Evolutionary conservation across 768 basidiomycete genomes (phyloP).

Genomic region (Mycena filopes): DNA sequence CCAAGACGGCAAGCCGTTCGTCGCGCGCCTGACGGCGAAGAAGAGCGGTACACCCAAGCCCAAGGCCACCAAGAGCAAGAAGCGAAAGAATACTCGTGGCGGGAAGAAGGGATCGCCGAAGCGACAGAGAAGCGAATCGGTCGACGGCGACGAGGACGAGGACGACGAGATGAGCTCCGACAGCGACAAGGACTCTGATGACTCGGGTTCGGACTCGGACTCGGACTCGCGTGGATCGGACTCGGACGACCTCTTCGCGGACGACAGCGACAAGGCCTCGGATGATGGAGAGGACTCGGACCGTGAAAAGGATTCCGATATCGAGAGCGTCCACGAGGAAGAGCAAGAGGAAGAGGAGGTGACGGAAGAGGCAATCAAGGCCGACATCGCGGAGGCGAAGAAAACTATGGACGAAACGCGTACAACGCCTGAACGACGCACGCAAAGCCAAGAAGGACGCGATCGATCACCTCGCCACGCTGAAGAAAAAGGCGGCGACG

Average conservation of each 20-base stretch:
- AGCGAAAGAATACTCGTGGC: slow-evolving; percentile 58
- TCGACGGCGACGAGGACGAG: slow-evolving; percentile 36
- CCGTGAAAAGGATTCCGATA: slow-evolving; percentile 17
- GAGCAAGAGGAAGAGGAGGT: slow-evolving; percentile 54
- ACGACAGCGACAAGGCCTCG: slow-evolving; percentile 33
- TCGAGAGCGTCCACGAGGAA: slow-evolving; percentile 40
- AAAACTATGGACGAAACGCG: slow-evolving; percentile 52
- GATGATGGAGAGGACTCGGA: slow-evolving; percentile 39
- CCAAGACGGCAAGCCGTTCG: slow-evolving; percentile 55
- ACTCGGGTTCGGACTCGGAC: slow-evolving; percentile 26
- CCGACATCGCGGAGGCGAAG: slow-evolving; percentile 56
- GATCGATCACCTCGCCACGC: slow-evolving; percentile 43
- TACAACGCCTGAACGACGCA: slow-evolving; percentile 47
- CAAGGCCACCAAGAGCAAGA: slow-evolving; percentile 47
- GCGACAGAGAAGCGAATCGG: slow-evolving; percentile 45
- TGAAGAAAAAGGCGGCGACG: slow-evolving; percentile 54
- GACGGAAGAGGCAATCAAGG: slow-evolving; percentile 57
- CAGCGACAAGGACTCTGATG: slow-evolving; percentile 37
- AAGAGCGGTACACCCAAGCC: slow-evolving; percentile 32
- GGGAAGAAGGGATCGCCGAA: slow-evolving; percentile 58
- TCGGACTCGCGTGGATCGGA: slow-evolving; percentile 35
- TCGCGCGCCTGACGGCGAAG: slow-evolving; percentile 52
- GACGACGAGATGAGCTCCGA: slow-evolving; percentile 27
- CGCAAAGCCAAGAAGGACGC: slow-evolving; percentile 51
- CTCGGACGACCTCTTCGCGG: slow-evolving; percentile 29